These are phyloP conservation scores for Schizochytrium sp. DNA, from an alignment of 108 stramenopile species.

Conservation along the genomic window DNA sequence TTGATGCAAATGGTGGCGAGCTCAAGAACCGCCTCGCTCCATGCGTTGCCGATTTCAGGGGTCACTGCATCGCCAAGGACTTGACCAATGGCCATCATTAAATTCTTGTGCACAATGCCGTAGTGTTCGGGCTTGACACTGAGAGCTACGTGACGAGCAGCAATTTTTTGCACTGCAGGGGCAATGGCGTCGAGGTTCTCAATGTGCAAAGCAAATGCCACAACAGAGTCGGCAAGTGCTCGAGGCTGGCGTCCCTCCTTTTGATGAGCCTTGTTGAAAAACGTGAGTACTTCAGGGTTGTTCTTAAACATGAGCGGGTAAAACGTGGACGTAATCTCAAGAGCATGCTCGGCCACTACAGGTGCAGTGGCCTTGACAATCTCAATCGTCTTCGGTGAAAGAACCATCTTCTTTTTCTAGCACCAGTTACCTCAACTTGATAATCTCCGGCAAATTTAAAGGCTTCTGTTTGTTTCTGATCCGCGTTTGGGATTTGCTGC, in stretches of 20 bases:
- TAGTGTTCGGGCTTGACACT: constrained; percentile 68
- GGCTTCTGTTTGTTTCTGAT: too few species aligned
- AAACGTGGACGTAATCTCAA: constrained; percentile 55
- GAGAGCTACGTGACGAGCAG: constrained; percentile 61
- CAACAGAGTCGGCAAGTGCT: constrained; percentile 65
- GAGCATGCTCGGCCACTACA: constrained; percentile 61
- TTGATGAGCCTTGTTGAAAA: constrained; percentile 67
- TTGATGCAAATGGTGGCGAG: constrained; percentile 66
- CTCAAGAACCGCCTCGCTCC: constrained; percentile 54
- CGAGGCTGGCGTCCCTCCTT: constrained; percentile 59
- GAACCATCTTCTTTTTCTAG: constrained; percentile 1
- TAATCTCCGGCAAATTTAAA: too few species aligned
- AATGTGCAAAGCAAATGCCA: constrained; percentile 65
- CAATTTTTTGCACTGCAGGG: constrained; percentile 63
- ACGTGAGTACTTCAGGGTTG: constrained; percentile 63
- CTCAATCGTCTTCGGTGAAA: constrained; percentile 22
- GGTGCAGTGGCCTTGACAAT: constrained; percentile 66
- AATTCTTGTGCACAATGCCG: constrained; percentile 63
- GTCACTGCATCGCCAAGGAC: constrained; percentile 65
- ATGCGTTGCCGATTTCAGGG: constrained; percentile 57
- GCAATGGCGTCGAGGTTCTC: constrained; percentile 61
- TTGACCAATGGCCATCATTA: constrained; percentile 64
- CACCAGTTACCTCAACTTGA: background rate
- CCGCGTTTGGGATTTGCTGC: too few species aligned
- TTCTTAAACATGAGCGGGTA: constrained; percentile 64